Base-by-base conservation (phyloP, 1,284 basidiomycete genomes). In the Cutaneotrichosporon cavernicola region DNA sequence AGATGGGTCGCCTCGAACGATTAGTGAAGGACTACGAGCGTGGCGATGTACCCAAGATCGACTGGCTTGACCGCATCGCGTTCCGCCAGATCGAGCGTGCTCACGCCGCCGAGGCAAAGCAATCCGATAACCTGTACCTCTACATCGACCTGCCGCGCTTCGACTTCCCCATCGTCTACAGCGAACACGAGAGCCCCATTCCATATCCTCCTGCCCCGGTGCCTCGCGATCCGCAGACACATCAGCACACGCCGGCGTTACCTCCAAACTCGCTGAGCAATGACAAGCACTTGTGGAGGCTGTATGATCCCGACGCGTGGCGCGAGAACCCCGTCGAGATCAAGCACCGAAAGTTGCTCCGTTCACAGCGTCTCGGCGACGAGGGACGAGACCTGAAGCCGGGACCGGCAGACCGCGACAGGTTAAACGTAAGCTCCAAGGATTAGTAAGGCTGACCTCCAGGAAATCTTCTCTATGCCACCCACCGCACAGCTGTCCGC, bases 71-170 rank as follows among this genome's bases (percentile, higher is more conserved):
- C 77, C 90, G 91, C 68, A 83, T 97, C 76, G 89, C 91, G 1
- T 98, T 97, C 79, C 84, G 94, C 38, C 90, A 90, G 81, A 96
- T 98, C 83, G 95, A 95, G 69, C 90, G 92, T 73, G 88, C 93
- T 31, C 93, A 97, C 78, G 86, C 90, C 1, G 92, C 87, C 8
- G 92, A 95, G 78, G 88, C 91, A 0, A 87, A 88, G 72, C 93
- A 92, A 76, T 95, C 92, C 0, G 87, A 93, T 65, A 90, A 91
- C 71, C 82, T 97, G 30, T 97, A 92, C 74, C 84, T 99, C 5
- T 98, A 98, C 76, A 88, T 99, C 53, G 96, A 99, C 80, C 79
- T 99, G 43, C 97, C 96, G 0, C 86, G 92, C n/a, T 99, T 97
- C 74, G 96, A 98, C 76, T 95, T 97, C 75, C 96, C 97, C 0